Base-by-base conservation (phyloP, 164 flowering plant genomes). In the Liriodendron chinense region DNA sequence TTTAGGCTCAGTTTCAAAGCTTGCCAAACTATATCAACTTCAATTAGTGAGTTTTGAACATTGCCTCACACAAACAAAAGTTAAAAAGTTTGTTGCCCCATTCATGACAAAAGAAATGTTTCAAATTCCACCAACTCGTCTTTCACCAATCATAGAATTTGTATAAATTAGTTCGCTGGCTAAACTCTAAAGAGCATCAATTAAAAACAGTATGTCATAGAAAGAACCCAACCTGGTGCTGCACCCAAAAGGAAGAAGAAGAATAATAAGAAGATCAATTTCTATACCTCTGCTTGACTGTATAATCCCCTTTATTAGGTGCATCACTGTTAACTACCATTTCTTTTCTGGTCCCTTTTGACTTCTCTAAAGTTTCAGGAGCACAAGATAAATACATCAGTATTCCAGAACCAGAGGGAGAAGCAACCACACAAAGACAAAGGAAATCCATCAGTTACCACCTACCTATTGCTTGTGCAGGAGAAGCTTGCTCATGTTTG, bases 221-320 rank as follows among this genome's bases (percentile, higher is more conserved):
- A 34, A 34, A 34, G 43, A 53, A 53, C 59, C 20, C 59, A 53
- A 53, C 59, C 59, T 53, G 18, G 9, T 53, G 18, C 59, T 53
- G 59, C 13, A 53, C 59, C 59, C 43, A 34, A 34, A 34, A 9
- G 25, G 9, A 1, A 66, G 16, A 66, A 1, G 22, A n/a, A 24
- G 28, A 67, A 34, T 4, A 9, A 50, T 9, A 66, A 1, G 22
- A n/a, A 24, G 28, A 67, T 67, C 69, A 67, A 65, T 26, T 9
- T 64, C 20, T 57, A 48, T 82, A 92, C 98, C 96, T 92, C 76
- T 91, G 98, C 81, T 88, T 94, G 72, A 83, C 92, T 65, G 94
- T 90, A 78, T 75, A 70, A 20, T 76, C 82, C 74, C 43, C 85
- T 77, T 81, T 84, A 66, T 82, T 86, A 69, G 82, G 73, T 72